A percentile compares a stretch with the other conserved stretches of the same genome.
Conservation (phyloP, 176 grass and related monocot genomes). For the Oryza australiensis region DNA sequence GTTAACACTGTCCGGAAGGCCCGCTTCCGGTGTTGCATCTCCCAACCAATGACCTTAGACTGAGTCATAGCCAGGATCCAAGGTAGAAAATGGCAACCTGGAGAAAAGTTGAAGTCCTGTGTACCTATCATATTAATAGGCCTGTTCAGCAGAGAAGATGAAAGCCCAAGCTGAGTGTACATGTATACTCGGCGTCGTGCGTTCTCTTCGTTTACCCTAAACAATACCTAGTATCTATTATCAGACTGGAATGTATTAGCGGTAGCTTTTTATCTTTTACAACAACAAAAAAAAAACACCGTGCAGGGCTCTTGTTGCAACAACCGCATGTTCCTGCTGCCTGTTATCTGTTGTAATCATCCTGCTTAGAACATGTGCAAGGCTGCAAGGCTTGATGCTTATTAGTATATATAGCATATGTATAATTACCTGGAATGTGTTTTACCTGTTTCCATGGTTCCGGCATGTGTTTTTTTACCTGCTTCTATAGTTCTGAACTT, state of each 20-base stretch:
- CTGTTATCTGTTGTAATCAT: conserved; percentile 35
- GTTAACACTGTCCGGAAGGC: conserved; percentile 49
- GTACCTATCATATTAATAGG: conserved; percentile 56
- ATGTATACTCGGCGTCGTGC: conserved; percentile 12
- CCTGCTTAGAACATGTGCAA: conserved; percentile 31
- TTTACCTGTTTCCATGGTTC: background rate
- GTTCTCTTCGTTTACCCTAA: conserved; percentile 44
- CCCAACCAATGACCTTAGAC: conserved; percentile 54
- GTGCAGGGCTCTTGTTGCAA: conserved; percentile 30
- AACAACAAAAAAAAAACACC: conserved; percentile 13
- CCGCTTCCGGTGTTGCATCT: conserved; percentile 55
- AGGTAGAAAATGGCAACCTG: conserved; percentile 24
- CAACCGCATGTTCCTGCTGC: conserved; percentile 34
- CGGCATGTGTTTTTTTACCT: background rate
- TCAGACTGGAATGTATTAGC: conserved; percentile 33
- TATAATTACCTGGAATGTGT: conserved; percentile 29
- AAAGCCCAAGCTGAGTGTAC: conserved; percentile 23
- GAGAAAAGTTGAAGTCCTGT: conserved; percentile 36
- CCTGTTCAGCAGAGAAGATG: conserved; percentile 31
- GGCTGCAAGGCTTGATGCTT: conserved; percentile 21
- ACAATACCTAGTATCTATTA: conserved; percentile 33
- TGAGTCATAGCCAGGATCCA: conserved; percentile 37
- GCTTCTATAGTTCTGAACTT: background rate
- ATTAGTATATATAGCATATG: conserved; percentile 42
- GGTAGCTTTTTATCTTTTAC: conserved; percentile 32